These are phyloP conservation scores for Lignosus rhinocerotis DNA, from an alignment of 1,284 basidiomycete species.

Conservation along the genomic window DNA sequence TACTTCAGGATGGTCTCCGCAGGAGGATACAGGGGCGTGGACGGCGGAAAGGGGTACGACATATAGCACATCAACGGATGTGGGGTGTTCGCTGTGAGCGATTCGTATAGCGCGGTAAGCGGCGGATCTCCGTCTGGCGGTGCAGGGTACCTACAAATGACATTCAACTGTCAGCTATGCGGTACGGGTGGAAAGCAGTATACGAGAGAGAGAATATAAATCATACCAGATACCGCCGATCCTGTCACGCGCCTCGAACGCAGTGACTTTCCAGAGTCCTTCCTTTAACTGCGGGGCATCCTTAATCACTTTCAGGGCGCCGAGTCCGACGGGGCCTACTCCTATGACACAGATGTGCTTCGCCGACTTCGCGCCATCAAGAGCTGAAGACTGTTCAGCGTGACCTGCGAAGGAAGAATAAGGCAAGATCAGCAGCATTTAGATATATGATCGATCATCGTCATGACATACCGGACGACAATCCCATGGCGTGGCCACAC, in stretches of 20 bases:
- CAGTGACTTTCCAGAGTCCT: conserved; percentile 56
- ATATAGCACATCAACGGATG: conserved; percentile 73
- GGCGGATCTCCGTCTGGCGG: conserved; percentile 53
- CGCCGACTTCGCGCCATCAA: background rate
- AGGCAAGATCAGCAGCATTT: background rate
- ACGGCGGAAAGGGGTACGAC: conserved; percentile 64
- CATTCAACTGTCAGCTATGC: background rate
- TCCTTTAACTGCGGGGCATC: conserved; percentile 56
- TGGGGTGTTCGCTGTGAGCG: conserved; percentile 73
- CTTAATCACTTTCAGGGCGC: conserved; percentile 60
- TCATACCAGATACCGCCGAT: conserved; percentile 73
- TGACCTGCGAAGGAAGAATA: background rate
- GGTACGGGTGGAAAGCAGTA: too few species aligned
- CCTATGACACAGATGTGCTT: conserved; percentile 65
- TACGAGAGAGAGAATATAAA: background rate
- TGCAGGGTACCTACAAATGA: conserved; percentile 52
- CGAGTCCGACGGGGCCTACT: conserved; percentile 67
- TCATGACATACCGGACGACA: conserved; percentile 11
- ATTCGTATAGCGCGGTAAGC: conserved; percentile 70
- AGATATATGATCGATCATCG: background rate
- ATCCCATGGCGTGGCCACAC: conserved; percentile 1
- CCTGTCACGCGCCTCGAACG: conserved; percentile 62
- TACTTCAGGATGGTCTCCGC: conserved; percentile 61
- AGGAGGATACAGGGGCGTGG: conserved; percentile 65
- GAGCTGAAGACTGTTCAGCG: background rate